Conservation (phyloP, 768 basidiomycete genomes). For the Termitomyces bulborhizus region DNA sequence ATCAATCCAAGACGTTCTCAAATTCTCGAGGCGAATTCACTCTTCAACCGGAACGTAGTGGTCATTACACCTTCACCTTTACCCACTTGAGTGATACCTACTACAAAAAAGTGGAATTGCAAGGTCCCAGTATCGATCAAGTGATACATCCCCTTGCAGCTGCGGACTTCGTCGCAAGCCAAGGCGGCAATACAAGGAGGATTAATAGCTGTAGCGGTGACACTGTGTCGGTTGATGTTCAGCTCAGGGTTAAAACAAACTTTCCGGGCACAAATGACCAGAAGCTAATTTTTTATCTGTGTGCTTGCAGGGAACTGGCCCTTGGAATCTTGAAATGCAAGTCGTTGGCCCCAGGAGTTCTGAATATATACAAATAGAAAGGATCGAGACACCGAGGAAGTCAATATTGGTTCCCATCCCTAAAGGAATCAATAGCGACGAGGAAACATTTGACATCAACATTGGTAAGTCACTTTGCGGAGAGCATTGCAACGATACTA, state of each 20-base stretch:
- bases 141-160: slow-evolving; percentile 85
- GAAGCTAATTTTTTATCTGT: not conserved
- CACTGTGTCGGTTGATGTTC: slow-evolving; percentile 69
- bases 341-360: slow-evolving; percentile 68
- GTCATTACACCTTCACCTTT: slow-evolving; percentile 84
- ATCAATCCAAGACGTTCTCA: slow-evolving; percentile 53
- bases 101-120: slow-evolving; percentile 71
- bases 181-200: slow-evolving; percentile 38
- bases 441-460: slow-evolving; percentile 76
- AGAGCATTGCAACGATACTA: not conserved
- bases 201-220: slow-evolving; percentile 79
- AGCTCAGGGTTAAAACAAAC: slow-evolving; percentile 59
- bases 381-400: slow-evolving; percentile 49
- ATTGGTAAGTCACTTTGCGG: slow-evolving; percentile 40
- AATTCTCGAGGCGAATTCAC: slow-evolving; percentile 76
- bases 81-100: slow-evolving; percentile 74
- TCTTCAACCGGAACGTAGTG: slow-evolving; percentile 83
- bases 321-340: slow-evolving; percentile 85
- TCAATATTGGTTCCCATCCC: slow-evolving; percentile 66
- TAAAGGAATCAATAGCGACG: slow-evolving; percentile 52
- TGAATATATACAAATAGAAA: slow-evolving; percentile 48
- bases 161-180: slow-evolving; percentile 58
- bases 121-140: slow-evolving; percentile 78
- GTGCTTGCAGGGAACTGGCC: slow-evolving; percentile 66
- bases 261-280: not conserved